Percentiles rank a stretch among this genome's conserved stretches.
These are phyloP conservation scores for Spatholobus suberectus DNA, from an alignment of 306 rosid genomes.

Conservation along the genomic window DNA sequence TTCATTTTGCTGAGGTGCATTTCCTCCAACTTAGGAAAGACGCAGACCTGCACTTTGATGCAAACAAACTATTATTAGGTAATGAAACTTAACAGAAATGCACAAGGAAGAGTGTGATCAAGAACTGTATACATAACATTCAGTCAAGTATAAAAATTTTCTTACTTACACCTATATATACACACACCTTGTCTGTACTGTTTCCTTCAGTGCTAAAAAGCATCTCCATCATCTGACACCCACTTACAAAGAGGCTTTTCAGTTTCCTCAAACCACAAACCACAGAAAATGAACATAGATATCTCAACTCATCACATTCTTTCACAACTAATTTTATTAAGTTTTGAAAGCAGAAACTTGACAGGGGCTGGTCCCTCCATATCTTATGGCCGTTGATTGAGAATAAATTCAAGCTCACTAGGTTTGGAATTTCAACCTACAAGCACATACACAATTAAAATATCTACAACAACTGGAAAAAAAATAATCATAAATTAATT, in stretches of 20 bases:
- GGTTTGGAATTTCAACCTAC: slow-evolving; percentile 31
- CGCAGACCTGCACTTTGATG: neutral
- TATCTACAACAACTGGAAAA: neutral
- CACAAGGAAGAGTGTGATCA: neutral
- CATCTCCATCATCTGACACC: slow-evolving; percentile 35
- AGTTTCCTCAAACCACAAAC: slow-evolving; percentile 41
- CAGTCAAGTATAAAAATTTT: no score
- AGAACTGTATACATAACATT: neutral
- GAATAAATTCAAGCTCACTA: slow-evolving; percentile 31
- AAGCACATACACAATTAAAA: neutral
- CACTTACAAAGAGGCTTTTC: slow-evolving; percentile 25
- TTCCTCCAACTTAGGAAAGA: slow-evolving; percentile 34
- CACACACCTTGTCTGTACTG: neutral
- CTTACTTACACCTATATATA: no score
- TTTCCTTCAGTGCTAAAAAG: neutral
- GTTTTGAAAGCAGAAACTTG: neutral
- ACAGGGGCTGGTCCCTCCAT: neutral
- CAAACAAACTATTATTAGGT: neutral
- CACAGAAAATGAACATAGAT: slow-evolving; percentile 15
- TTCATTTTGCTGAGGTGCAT: neutral
- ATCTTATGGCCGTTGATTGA: neutral
- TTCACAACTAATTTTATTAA: neutral
- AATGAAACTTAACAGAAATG: neutral
- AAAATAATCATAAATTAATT: neutral
- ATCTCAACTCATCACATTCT: neutral